Base-by-base conservation (phyloP, 2,329 filamentous ascomycete species). In the Capronia americana region DNA sequence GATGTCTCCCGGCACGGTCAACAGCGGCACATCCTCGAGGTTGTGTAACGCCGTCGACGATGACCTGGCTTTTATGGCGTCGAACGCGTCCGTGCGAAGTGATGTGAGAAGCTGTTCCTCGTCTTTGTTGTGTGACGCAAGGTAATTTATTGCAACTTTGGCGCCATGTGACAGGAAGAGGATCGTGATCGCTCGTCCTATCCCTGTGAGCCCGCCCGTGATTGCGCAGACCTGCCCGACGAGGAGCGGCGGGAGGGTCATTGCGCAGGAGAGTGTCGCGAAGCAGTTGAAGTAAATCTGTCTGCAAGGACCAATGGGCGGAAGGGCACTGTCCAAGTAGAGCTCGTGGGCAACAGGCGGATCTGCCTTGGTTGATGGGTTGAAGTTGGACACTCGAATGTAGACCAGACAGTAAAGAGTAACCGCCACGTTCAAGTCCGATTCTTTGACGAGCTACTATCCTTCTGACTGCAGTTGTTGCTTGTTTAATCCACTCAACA, bases 121-220 rank as follows among this genome's bases (percentile, higher is more conserved):
- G 28, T 74, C 61, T 7, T 70, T 62, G 66, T 70, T 72, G 64
- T 73, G 70, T 14, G 70, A 71, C 17, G 63, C 44, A 4, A 77
- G 67, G 38, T 77, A 74, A 61, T 76, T 75, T 57, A 76, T 72
- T 2, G 72, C 69, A 6, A 76, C 74, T 48, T 72, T 74, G 51
- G 74, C 75, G 8, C 74, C 74, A 63, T 76, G 74, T 0, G 67
- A 70, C n/a, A 75, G 81, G 77, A 92, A 96, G 73, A 89, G 89
- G 58, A 96, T 85, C 50, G 90, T 88, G 69, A 96, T 96, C 72
- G 92, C 93, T 38, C 91, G 87, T 60, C 93, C 93, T 73, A 96
- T 96, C 63, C 92, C 92, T 0, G 92, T 96, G 3, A 90, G 90
- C 64, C 91, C 92, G 70, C 93, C 92, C 0, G 92, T 96, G 74